A percentile compares a stretch with the other conserved stretches of the same genome.
phyloP scores from a whole-genome alignment of 345 rosid species.

The Eucalyptus curtisii region DNA sequence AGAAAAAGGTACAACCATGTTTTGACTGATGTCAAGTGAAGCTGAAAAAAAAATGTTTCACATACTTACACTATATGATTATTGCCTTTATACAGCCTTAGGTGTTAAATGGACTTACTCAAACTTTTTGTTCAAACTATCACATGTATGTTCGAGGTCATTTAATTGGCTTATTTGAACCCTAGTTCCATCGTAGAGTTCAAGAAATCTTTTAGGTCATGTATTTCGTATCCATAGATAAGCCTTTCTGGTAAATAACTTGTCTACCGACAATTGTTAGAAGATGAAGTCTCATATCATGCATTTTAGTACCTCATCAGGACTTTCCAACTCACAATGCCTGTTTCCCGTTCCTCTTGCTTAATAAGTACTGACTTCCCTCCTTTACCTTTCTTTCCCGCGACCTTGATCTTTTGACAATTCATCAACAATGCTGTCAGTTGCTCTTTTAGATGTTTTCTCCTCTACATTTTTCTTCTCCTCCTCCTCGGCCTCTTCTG shows the following conservation, averaged over 20 bases:
- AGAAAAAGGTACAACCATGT: background rate
- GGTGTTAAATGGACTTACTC: background rate
- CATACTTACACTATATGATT: background rate
- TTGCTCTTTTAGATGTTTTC: constrained; percentile 19
- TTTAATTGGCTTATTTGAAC: background rate
- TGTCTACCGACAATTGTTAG: background rate
- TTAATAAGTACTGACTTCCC: constrained; percentile 73
- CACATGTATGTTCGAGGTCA: background rate
- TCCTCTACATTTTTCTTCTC: constrained; percentile 9
- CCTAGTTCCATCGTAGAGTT: background rate
- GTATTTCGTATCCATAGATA: background rate
- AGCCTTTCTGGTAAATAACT: background rate
- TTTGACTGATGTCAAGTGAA: background rate
- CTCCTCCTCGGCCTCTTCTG: constrained; percentile 15
- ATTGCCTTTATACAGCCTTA: background rate
- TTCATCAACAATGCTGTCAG: constrained; percentile 12
- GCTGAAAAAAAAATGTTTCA: background rate
- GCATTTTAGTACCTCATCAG: constrained; percentile 48
- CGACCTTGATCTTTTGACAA: constrained; percentile 2
- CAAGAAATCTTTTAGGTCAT: background rate
- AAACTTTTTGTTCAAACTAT: background rate
- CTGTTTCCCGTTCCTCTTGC: constrained; percentile 97
- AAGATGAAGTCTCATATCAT: background rate
- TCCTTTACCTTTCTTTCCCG: constrained; percentile 31
- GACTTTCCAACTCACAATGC: constrained; percentile 79